These are phyloP conservation scores for Scheffersomyces parashehatae DNA, from an alignment of 1,139 yeast species.

Conservation along the genomic window DNA sequence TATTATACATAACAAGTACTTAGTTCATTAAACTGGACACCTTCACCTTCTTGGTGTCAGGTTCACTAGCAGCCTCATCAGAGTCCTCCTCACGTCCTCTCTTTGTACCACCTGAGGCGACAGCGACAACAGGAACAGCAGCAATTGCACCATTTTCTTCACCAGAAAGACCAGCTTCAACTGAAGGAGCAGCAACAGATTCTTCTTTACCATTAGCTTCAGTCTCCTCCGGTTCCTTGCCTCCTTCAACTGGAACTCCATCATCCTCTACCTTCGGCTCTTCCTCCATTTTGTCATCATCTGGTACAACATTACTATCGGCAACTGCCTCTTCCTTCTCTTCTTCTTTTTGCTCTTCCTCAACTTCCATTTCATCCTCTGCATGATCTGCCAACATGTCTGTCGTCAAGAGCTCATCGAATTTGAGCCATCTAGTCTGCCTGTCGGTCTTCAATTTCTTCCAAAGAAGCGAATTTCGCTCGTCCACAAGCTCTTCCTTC, in stretches of 20 bases:
- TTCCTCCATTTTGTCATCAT: constrained; percentile 4
- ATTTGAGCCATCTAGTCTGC: constrained; percentile 12
- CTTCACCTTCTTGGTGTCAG: background rate
- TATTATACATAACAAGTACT: background rate
- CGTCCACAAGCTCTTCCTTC: constrained; percentile 18
- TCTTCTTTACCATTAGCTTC: constrained; percentile 3
- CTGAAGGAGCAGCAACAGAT: background rate
- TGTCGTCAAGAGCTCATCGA: constrained; percentile 13
- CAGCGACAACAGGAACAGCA: background rate
- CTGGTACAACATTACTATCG: constrained; percentile 6
- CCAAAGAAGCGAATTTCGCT: constrained; percentile 32
- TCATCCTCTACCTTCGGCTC: constrained; percentile 6
- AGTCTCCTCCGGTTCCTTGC: constrained; percentile 1
- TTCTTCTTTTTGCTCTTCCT: constrained; percentile 9
- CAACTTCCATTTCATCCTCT: background rate
- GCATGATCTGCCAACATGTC: constrained; percentile 13
- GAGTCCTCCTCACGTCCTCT: constrained; percentile 7
- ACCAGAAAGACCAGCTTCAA: background rate
- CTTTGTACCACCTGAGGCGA: background rate
- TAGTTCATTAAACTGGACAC: background rate
- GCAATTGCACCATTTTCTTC: background rate
- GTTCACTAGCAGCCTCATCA: constrained; percentile 1
- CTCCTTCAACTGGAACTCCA: background rate
- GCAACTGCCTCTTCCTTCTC: constrained; percentile 8
- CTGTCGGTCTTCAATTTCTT: constrained; percentile 27